Base-by-base conservation (phyloP, 1,284 basidiomycete genomes). In the Moesziomyces sp. region DNA sequence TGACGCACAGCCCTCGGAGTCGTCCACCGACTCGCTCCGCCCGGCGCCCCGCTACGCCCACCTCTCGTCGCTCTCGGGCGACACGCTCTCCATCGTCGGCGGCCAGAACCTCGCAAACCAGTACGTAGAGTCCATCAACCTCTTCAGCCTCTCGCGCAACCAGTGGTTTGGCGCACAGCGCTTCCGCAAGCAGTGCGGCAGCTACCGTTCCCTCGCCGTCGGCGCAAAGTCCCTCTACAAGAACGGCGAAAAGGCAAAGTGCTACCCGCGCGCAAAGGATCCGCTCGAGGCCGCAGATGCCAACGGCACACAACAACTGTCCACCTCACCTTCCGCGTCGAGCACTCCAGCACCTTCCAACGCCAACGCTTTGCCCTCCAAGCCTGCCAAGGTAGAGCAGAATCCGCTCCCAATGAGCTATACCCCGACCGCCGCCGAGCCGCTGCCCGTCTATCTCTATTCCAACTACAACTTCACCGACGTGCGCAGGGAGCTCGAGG, bases 21-120 rank as follows among this genome's bases (percentile, higher is more conserved):
- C 58, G 6, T 54, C 60, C 23, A 14, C 45, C 21, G 50, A 58
- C 35, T 28, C 58, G 21, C 24, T 55, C 16, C 58, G 47, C 10
- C 80, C 80, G 0, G 65, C 70, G 16, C 62, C 78, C 23, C 63
- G 80, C 35, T 82, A 82, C 42, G 80, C 80, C 3, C 80, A 82
- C 54, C 75, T 82, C 35, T 77, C 76, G 14, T 70, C 78, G 5
- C 52, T 77, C 13, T 74, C 77, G 0, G 70, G 66, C 55, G 64
- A 78, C 60, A 62, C 52, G 3, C 88, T 98, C n/a, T 91, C 95
- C 84, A 89, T 98, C 78, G 93, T 96, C 55, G 95, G 95, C 10
- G 95, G 95, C 4, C 95, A 97, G 83, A 93, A 97, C 83, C 72
- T 86, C 8, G 82, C 85, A 52, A 88, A 88, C 67, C 83, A 85